Evolutionary conservation across 2,329 filamentous ascomycete genomes (phyloP).

Genomic region (Cladosporium sp.): DNA sequence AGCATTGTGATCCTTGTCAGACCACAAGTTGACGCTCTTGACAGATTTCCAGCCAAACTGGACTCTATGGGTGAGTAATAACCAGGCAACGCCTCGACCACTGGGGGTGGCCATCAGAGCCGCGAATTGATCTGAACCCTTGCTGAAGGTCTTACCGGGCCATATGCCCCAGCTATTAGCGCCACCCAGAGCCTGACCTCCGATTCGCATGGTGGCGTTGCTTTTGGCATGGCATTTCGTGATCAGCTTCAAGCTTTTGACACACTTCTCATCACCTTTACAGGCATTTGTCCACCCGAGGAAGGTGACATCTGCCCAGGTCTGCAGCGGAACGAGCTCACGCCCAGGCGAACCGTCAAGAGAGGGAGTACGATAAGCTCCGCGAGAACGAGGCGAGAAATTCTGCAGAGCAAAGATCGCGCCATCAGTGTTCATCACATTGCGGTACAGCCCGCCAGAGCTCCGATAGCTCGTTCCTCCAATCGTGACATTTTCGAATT

Average conservation of each 20-base stretch:
- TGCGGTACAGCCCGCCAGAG: background rate
- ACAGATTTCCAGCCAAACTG: constrained; percentile 23
- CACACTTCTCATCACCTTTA: constrained; percentile 5
- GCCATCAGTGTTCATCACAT: constrained; percentile 6
- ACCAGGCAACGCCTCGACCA: constrained; percentile 20
- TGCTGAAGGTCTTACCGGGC: constrained; percentile 11
- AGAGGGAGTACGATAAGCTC: background rate
- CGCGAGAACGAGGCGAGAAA: background rate
- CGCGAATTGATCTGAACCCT: constrained; percentile 11
- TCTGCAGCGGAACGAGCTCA: constrained; percentile 3
- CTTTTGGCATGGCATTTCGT: constrained; percentile 9
- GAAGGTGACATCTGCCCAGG: constrained; percentile 13
- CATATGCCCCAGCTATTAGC: constrained; percentile 1
- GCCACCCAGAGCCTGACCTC: background rate
- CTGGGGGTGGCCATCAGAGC: constrained; percentile 22
- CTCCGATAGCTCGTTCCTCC: constrained; percentile 5
- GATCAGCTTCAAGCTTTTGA: constrained; percentile 9
- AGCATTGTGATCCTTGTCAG: background rate
- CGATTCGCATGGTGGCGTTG: background rate
- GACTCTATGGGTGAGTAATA: constrained; percentile 22
- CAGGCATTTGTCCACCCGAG: constrained; percentile 9
- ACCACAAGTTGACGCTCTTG: constrained; percentile 11
- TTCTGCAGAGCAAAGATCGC: constrained; percentile 6
- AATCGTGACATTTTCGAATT: constrained; percentile 10
- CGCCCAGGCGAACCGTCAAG: constrained; percentile 7